phyloP scores from a whole-genome alignment of 2,329 filamentous ascomycete genomes.

The Lachnellula subtilissima region DNA sequence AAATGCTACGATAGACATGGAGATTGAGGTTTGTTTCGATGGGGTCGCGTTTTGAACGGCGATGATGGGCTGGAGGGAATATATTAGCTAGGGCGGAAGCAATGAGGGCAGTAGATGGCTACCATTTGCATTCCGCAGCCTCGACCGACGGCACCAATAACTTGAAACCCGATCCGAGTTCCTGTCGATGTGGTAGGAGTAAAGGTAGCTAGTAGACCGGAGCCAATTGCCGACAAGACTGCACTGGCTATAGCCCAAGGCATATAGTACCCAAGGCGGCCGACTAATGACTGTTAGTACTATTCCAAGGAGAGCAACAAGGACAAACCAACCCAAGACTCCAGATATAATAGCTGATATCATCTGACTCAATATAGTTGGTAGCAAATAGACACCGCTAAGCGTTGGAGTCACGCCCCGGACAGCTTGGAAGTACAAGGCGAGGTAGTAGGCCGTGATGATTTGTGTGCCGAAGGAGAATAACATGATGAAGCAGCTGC shows the following conservation, averaged over 20 bases:
- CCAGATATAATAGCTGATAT: conserved; percentile 18
- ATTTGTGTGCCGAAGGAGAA: conserved; percentile 16
- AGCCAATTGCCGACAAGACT: conserved; percentile 27
- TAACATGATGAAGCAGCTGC: conserved; percentile 10
- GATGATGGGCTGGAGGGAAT: conserved; percentile 21
- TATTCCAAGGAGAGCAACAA: not conserved
- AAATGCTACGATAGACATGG: conserved; percentile 33
- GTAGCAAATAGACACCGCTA: conserved; percentile 37
- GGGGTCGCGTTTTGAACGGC: conserved; percentile 32
- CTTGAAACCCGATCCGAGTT: conserved; percentile 25
- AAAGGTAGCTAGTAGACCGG: conserved; percentile 33
- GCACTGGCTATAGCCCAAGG: conserved; percentile 30
- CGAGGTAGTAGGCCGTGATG: conserved; percentile 39
- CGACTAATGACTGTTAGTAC: conserved; percentile 10
- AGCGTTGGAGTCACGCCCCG: conserved; percentile 32
- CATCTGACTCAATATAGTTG: conserved; percentile 33
- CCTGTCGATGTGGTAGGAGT: conserved; percentile 13
- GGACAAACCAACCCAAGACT: conserved; percentile 10
- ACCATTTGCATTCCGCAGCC: conserved; percentile 25
- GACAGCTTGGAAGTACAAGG: conserved; percentile 47
- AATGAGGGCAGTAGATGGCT: not conserved
- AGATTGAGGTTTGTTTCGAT: conserved; percentile 28
- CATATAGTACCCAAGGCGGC: conserved; percentile 31
- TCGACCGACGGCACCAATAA: conserved; percentile 23
- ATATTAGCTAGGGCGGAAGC: not conserved